Evolutionary conservation across 2,329 filamentous ascomycete species (phyloP).

Genomic region (Rasamsonia emersonii): DNA sequence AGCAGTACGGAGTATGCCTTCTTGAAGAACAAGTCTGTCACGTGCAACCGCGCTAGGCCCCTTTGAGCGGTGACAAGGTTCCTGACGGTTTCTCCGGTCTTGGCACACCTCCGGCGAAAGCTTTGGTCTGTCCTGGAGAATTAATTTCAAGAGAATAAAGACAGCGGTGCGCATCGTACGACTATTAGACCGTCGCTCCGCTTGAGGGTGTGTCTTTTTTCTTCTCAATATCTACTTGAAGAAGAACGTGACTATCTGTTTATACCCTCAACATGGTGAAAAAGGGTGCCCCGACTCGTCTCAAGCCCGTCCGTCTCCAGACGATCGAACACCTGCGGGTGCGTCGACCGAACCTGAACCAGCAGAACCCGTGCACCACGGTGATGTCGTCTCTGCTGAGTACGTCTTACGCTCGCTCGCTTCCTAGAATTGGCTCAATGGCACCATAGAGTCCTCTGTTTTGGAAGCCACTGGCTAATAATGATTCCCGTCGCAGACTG

Average conservation of each 20-base stretch:
- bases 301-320: constrained; percentile 39
- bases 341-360: constrained; percentile 53
- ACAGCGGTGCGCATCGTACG: too few relatives aligned
- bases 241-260: neutral
- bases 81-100: constrained; percentile 7
- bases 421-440: constrained; percentile 1
- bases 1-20: too few relatives aligned
- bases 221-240: neutral
- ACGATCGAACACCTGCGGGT: constrained; percentile 51
- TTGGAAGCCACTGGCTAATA: neutral
- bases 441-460: neutral
- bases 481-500: constrained; percentile 28
- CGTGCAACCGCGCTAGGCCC: too few relatives aligned
- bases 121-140: constrained; percentile 2
- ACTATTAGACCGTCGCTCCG: neutral
- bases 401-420: constrained; percentile 30
- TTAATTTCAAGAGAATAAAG: too few relatives aligned
- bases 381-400: constrained; percentile 60
- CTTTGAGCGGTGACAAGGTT: too few relatives aligned
- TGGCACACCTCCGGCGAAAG: constrained; percentile 5
- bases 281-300: constrained; percentile 35
- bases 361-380: constrained; percentile 56
- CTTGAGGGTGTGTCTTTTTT: neutral
- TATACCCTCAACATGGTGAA: constrained; percentile 29
- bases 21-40: too few relatives aligned